Conservation (phyloP, 805 yeast genomes). For the Suhomyces xylopsoci region DNA sequence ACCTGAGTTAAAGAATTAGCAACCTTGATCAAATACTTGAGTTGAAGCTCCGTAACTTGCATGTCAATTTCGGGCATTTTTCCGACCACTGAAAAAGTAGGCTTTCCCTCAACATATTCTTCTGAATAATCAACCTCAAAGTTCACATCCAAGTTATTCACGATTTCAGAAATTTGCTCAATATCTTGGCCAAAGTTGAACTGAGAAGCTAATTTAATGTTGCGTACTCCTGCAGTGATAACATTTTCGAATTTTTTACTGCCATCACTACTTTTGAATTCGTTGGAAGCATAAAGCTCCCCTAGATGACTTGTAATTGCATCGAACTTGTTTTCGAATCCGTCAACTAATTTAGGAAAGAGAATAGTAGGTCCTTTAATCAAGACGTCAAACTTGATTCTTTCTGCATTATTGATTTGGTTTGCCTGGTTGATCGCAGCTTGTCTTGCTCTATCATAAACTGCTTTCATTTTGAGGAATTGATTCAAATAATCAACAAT, state of each 20-base stretch:
- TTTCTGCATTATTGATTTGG: slow-evolving; percentile 54
- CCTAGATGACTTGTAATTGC: slow-evolving; percentile 73
- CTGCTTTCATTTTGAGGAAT: slow-evolving; percentile 78
- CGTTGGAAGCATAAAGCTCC: slow-evolving; percentile 69
- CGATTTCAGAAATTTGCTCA: slow-evolving; percentile 58
- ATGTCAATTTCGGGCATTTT: slow-evolving; percentile 60
- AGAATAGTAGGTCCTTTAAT: slow-evolving; percentile 80
- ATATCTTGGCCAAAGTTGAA: slow-evolving; percentile 47
- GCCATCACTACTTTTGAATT: slow-evolving; percentile 38
- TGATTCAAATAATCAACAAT: slow-evolving; percentile 66
- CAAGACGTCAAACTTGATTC: slow-evolving; percentile 67
- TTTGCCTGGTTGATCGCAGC: slow-evolving; percentile 83
- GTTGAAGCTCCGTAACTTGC: slow-evolving; percentile 70
- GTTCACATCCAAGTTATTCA: slow-evolving; percentile 60
- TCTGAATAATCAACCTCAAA: slow-evolving; percentile 60
- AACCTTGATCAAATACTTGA: slow-evolving; percentile 54
- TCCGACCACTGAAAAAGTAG: slow-evolving; percentile 54
- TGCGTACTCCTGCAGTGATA: slow-evolving; percentile 66
- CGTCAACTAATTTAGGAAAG: slow-evolving; percentile 61
- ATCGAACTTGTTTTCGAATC: slow-evolving; percentile 45
- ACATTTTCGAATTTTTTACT: slow-evolving; percentile 43
- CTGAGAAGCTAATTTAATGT: slow-evolving; percentile 63
- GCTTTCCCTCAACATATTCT: slow-evolving; percentile 31
- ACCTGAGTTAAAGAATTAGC: slow-evolving; percentile 55
- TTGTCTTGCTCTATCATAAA: slow-evolving; percentile 87